Evolutionary conservation across 2,329 filamentous ascomycete genomes (phyloP), one percentile per base, ranked within the genome.

Genomic region (Sporothrix mexicana): DNA sequence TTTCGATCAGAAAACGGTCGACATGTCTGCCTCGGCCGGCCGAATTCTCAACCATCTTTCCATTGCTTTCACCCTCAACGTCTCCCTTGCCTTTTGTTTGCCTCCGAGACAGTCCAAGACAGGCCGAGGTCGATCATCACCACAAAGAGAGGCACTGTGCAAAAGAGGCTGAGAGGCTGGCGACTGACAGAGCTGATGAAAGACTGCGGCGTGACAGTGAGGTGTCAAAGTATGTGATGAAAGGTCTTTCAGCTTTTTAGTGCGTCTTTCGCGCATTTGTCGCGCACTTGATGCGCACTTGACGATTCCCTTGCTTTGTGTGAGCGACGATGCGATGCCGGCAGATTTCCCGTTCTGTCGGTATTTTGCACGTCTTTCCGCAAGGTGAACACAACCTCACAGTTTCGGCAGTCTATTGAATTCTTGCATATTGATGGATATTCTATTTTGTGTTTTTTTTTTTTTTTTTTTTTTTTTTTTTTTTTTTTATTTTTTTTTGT

Each of bases 151-250:
- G 25, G 43, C 13, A 20, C n/a, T n/a, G n/a, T n/a, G n/a, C n/a
- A n/a, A n/a, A 12, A 10, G 15, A 20, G 41, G 30, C 30, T n/a
- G 5, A 61, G 57, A 41, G 15, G 12, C 8, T 7, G 25, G 25
- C 23, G 36, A 36, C 12, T 41, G 10, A 17, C n/a, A 23, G 51
- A 12, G 20, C 51, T 23, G 20, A 12, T 13, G 51, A 12, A 3
- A 10, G 3, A 25, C 30, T 36, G 30, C 7, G 30, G 30, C 30
- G 7, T 36, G 5, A 36, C 30, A 2, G 30, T 36, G 30, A 55
- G 8, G 25, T 43, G 30, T 20, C 57, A 62, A 62, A 36, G 55
- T 59, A 62, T 43, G 57, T 62, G 57, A 62, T 8, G 36, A 12
- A 62, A 62, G 25, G 13, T 61, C 7, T 30, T 41, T 9, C 57